phyloP scores from a whole-genome alignment of 805 yeast genomes.

The Schizosaccharomyces lindneri region DNA sequence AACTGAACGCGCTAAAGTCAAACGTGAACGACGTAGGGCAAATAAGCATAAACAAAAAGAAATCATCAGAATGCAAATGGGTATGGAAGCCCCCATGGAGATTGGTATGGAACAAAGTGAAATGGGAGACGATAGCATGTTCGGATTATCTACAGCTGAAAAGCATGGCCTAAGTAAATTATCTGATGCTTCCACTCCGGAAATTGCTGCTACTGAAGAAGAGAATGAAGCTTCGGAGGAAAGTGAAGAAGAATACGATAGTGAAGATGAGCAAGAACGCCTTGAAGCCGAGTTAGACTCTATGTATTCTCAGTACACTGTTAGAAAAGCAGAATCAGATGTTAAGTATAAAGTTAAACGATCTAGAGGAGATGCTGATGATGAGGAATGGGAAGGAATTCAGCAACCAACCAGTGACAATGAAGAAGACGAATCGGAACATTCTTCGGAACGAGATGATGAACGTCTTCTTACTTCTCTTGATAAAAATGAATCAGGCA shows the following conservation, averaged over 20 bases:
- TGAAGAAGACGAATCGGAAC: constrained; percentile 7
- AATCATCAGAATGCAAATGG: constrained; percentile 77
- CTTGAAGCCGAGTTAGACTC: constrained; percentile 62
- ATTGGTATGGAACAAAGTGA: constrained; percentile 63
- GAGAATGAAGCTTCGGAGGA: constrained; percentile 11
- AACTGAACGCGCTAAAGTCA: constrained; percentile 39
- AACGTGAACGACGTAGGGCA: constrained; percentile 58
- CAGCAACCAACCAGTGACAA: constrained; percentile 6
- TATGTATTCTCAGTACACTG: constrained; percentile 41
- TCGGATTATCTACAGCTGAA: constrained; percentile 65
- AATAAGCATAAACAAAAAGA: constrained; percentile 76
- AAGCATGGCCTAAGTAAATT: constrained; percentile 41
- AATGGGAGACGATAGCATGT: constrained; percentile 48
- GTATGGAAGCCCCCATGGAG: constrained; percentile 78
- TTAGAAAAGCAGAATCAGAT: constrained; percentile 16
- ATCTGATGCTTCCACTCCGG: constrained; percentile 4
- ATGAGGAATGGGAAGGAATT: constrained; percentile 26
- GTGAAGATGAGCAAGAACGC: constrained; percentile 20
- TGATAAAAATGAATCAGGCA: constrained; percentile 1
- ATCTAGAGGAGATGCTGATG: constrained; percentile 24
- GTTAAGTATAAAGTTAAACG: constrained; percentile 28
- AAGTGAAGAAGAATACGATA: constrained; percentile 11
- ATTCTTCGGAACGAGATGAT: constrained; percentile 3
- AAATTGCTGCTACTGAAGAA: constrained; percentile 8
- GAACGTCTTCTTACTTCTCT: not conserved